Base-by-base conservation (phyloP, 495 filamentous ascomycete species). In the Penicillium riverlandense region DNA sequence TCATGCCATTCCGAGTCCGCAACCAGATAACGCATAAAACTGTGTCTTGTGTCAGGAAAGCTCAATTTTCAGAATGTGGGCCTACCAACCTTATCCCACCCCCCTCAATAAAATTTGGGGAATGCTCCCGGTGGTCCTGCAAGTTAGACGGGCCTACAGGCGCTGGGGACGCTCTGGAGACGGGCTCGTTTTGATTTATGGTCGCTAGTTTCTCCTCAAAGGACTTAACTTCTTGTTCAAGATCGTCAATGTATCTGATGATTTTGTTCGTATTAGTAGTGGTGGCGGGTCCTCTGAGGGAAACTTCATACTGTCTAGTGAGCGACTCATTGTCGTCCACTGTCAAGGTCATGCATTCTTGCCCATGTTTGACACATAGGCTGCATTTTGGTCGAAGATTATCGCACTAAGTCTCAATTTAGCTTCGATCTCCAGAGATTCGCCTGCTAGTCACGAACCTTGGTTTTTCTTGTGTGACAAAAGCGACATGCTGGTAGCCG, bases 1-100 rank as follows among this genome's bases (percentile, higher is more conserved):
- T 52, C 53, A 16, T 51, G 52, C 59, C 59, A 62, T 36, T 38
- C 50, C 2, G 55, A 45, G 29, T 59, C 59, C 11, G 45, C 47
- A 37, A 62, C 51, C 4, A 62, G 48, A 32, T 48, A 48, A 16
- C 58, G 35, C 46, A 62, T 62, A 34, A 62, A 62, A 29, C 55
- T 62, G 15, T 6, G 33, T 11, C 11, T 11, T 4, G n/a, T 30
- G 22, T 44, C 16, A 43, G 16, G 27, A 7, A 42, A 27, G 28
- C 14, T 29, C 9, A 32, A 7, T 40, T 8, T 4, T 15, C n/a
- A 13, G 39, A 37, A 30, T 32, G 5, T 15, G n/a, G 8, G 11
- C 31, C 8, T 6, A 42, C 44, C 7, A 12, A 57, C 57, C 57
- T 61, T 9, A 61, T 43, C 1, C 57, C 57, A 8, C 51, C 54